Base-by-base conservation (phyloP, 2,329 filamentous ascomycete species). In the Verticillium longisporum region DNA sequence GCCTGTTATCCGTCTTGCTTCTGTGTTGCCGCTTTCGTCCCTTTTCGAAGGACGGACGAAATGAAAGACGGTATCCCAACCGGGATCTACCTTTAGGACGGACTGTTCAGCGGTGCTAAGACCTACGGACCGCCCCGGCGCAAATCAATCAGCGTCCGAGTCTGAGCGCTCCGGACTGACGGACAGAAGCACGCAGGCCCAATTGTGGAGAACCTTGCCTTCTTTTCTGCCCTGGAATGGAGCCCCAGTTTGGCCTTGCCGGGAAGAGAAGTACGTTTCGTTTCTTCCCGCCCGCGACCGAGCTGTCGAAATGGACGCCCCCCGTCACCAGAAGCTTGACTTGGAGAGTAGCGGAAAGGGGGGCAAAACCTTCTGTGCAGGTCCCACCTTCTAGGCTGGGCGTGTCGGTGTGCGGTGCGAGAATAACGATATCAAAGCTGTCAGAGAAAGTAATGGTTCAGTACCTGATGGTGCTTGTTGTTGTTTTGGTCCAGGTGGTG, bases 111-210 rank as follows among this genome's bases (percentile, higher is more conserved):
- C 56, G 45, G 45, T 37, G 36, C 41, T 57, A 45, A 18, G 11
- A 18, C 36, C 36, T 37, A 45, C 56, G 56, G 55, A 56, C 55
- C 58, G 60, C 59, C 59, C 63, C 31, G 60, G 59, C 59, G 63
- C 57, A 60, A 62, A 65, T 64, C 62, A 60, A 26, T 56, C 56
- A 57, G 53, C 36, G 55, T 62, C 60, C 60, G 60, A 60, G 63
- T 62, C 62, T 60, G 59, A 61, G 62, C 62, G 59, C 60, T 58
- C 21, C 26, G 21, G 38, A 3, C 14, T 31, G 26, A 33, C 37
- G 65, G 65, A 68, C 65, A 64, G 61, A 74, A 72, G 72, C 72
- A 74, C 67, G 69, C 70, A 72, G 65, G 72, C 72, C 72, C 68
- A 74, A 74, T 66, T 74, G 72, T 73, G 72, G 72, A 71, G 67